A percentile compares a stretch with the other conserved stretches of the same genome.
Evolutionary conservation across 2,329 filamentous ascomycete species (phyloP).

Genomic region (Annulohypoxylon truncatum): DNA sequence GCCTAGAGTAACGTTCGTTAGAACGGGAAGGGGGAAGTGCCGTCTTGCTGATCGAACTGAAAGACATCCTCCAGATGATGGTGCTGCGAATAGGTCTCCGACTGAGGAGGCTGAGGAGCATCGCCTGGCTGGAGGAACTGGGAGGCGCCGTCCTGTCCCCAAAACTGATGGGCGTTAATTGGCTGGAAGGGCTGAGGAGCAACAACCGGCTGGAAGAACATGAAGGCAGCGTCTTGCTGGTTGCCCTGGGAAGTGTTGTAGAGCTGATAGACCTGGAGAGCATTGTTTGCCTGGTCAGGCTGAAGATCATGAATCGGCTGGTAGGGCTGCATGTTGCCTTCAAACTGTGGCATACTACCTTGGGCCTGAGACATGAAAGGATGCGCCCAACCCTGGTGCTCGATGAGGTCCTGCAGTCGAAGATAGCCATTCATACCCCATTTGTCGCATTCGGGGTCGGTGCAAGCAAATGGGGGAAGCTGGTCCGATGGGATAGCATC

Average conservation of each 20-base stretch:
- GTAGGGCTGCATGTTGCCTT: neutral
- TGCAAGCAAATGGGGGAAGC: slow-evolving; percentile 5
- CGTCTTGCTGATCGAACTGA: neutral
- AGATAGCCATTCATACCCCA: neutral
- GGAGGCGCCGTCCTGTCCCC: neutral
- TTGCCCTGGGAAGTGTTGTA: neutral
- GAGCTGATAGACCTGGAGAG: neutral
- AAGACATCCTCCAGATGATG: neutral
- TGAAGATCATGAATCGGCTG: neutral
- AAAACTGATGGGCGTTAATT: neutral
- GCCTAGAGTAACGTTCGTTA: neutral
- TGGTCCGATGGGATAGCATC: neutral
- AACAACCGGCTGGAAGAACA: too few relatives aligned
- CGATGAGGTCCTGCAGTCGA: neutral
- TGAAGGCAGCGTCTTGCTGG: too few relatives aligned
- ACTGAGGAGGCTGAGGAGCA: neutral
- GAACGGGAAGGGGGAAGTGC: neutral
- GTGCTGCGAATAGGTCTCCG: neutral
- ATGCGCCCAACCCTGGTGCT: slow-evolving; percentile 13
- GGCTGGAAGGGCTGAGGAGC: neutral
- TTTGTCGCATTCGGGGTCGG: neutral
- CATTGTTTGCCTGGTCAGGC: neutral
- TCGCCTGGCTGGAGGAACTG: neutral
- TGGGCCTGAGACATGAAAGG: neutral
- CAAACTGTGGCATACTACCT: neutral